phyloP scores from a whole-genome alignment of 768 basidiomycete species.

The Suillus subalutaceus region DNA sequence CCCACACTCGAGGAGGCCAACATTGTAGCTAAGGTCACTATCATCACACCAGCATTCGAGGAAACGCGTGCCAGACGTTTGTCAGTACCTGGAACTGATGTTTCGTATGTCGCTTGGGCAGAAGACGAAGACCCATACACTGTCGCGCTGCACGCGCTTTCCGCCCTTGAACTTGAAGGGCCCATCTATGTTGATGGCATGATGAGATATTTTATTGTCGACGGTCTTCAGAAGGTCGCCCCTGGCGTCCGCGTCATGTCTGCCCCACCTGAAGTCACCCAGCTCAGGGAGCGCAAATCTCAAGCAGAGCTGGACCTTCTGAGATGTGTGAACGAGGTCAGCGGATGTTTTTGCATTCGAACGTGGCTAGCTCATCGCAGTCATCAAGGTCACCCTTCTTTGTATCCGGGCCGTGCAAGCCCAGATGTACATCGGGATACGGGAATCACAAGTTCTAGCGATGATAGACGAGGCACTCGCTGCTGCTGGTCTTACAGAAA shows the following conservation, averaged over 20 bases:
- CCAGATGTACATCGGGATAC: constrained; percentile 69
- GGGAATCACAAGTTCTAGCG: constrained; percentile 66
- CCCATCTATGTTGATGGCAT: constrained; percentile 63
- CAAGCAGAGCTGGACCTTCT: constrained; percentile 68
- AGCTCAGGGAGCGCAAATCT: constrained; percentile 76
- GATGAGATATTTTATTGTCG: constrained; percentile 64
- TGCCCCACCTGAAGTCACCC: constrained; percentile 57
- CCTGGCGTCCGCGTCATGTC: constrained; percentile 42
- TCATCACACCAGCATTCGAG: constrained; percentile 83
- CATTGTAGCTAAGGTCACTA: constrained; percentile 47
- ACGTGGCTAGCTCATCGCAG: constrained; percentile 5
- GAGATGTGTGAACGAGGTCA: constrained; percentile 79
- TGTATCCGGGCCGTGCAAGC: constrained; percentile 68
- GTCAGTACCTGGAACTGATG: constrained; percentile 48
- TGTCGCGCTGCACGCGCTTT: constrained; percentile 40
- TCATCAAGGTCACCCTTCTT: constrained; percentile 68
- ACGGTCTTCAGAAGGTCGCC: constrained; percentile 56
- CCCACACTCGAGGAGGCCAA: constrained; percentile 35
- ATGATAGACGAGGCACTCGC: constrained; percentile 60
- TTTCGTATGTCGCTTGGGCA: constrained; percentile 59
- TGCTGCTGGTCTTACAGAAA: constrained; percentile 59
- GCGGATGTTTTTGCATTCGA: constrained; percentile 11
- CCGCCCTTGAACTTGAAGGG: constrained; percentile 16
- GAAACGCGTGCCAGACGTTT: constrained; percentile 67
- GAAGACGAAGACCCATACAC: constrained; percentile 72